phyloP scores from a whole-genome alignment of 2,329 filamentous ascomycete species.

The Mariannaea sp. region DNA sequence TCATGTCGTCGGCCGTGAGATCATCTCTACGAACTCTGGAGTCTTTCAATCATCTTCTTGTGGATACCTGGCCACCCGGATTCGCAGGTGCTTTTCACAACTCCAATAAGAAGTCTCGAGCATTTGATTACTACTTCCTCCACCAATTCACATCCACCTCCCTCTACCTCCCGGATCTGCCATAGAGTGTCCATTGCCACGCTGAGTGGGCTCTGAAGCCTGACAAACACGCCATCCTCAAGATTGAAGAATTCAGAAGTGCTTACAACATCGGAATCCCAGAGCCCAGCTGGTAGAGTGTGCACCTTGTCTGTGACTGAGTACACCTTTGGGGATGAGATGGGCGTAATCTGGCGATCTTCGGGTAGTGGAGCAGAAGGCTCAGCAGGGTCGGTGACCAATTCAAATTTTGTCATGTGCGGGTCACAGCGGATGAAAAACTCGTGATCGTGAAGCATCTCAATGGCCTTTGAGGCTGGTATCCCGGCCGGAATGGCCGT shows the following conservation, averaged over 20 bases:
- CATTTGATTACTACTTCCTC: slow-evolving; percentile 57
- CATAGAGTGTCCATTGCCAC: slow-evolving; percentile 60
- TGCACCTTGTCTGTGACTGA: slow-evolving; percentile 56
- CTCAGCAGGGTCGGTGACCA: slow-evolving; percentile 39
- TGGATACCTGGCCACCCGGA: slow-evolving; percentile 56
- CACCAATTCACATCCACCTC: slow-evolving; percentile 48
- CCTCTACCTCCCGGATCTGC: slow-evolving; percentile 45
- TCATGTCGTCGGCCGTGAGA: too few relatives aligned
- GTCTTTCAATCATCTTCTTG: slow-evolving; percentile 49
- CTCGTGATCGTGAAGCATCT: slow-evolving; percentile 55
- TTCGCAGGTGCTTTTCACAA: slow-evolving; percentile 58
- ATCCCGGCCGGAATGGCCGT: slow-evolving; percentile 49
- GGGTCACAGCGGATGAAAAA: slow-evolving; percentile 60
- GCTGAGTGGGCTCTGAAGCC: slow-evolving; percentile 56
- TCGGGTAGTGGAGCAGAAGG: slow-evolving; percentile 39
- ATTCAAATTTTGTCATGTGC: slow-evolving; percentile 52
- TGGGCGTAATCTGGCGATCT: slow-evolving; percentile 31
- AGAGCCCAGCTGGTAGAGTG: slow-evolving; percentile 58
- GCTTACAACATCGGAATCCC: slow-evolving; percentile 59
- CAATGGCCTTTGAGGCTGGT: slow-evolving; percentile 45
- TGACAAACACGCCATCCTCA: slow-evolving; percentile 55
- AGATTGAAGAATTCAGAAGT: slow-evolving; percentile 59
- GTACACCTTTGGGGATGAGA: slow-evolving; percentile 47
- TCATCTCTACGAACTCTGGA: slow-evolving; percentile 36
- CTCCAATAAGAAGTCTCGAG: slow-evolving; percentile 53